A percentile compares a stretch with the other conserved stretches of the same genome.
Conservation (phyloP, 2,329 filamentous ascomycete species). For the Microcera coccophila region DNA sequence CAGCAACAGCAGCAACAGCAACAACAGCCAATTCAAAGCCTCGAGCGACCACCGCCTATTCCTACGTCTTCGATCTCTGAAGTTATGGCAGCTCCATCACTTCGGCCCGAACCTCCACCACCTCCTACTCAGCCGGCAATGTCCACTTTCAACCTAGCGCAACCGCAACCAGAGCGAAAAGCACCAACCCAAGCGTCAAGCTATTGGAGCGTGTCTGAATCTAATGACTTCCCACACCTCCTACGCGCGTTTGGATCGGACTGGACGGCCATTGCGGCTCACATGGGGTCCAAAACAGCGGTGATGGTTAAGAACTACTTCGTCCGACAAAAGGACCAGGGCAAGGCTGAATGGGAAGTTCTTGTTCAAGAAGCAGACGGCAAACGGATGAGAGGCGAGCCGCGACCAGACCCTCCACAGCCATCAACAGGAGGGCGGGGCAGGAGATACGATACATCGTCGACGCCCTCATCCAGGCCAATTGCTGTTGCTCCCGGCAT, state of each 20-base stretch:
- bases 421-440: conserved; percentile 47
- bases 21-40: conserved; percentile 23
- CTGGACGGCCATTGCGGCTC: conserved; percentile 68
- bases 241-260: conserved; percentile 75
- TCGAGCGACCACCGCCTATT: conserved; percentile 36
- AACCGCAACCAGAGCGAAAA: conserved; percentile 48
- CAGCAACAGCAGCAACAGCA: conserved; percentile 13
- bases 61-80: conserved; percentile 44
- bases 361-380: conserved; percentile 59
- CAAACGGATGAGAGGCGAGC: conserved; percentile 54
- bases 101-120: conserved; percentile 51
- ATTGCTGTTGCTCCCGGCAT: conserved; percentile 45
- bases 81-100: conserved; percentile 53
- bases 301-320: conserved; percentile 78
- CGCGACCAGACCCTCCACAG: conserved; percentile 56
- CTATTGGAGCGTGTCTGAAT: conserved; percentile 83
- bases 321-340: conserved; percentile 57
- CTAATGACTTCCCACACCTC: conserved; percentile 70
- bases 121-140: conserved; percentile 41
- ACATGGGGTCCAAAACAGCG: conserved; percentile 80
- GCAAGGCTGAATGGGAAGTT: conserved; percentile 55
- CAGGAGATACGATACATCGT: conserved; percentile 47
- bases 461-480: conserved; percentile 34
- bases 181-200: conserved; percentile 62
- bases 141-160: conserved; percentile 49